Evolutionary conservation across 2,329 filamentous ascomycete species (phyloP).

Genomic region (Teratosphaeria zuluensis): DNA sequence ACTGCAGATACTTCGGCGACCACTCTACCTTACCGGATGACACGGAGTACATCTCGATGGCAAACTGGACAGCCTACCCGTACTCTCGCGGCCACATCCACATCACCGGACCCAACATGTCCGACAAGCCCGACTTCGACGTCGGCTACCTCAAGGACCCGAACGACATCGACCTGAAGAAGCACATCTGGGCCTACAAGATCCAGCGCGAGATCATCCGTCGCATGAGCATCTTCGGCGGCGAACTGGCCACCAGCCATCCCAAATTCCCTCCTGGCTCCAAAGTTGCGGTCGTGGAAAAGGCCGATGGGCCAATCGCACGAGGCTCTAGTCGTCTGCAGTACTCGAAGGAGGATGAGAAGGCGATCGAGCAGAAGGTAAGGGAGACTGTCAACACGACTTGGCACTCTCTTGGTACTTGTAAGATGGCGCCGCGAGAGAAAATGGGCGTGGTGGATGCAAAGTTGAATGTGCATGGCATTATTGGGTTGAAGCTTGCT

Average conservation of each 20-base stretch:
- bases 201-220: constrained; percentile 52
- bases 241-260: constrained; percentile 30
- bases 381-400: constrained; percentile 32
- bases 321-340: constrained; percentile 43
- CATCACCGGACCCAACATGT: constrained; percentile 40
- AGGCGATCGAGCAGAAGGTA: constrained; percentile 33
- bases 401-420: constrained; percentile 34
- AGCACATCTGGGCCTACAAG: constrained; percentile 56
- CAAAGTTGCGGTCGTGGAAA: constrained; percentile 35
- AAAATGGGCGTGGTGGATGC: constrained; percentile 32
- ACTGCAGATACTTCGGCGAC: constrained; percentile 20
- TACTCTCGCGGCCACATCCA: constrained; percentile 53
- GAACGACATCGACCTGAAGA: constrained; percentile 49
- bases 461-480: constrained; percentile 31
- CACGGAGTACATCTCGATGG: constrained; percentile 44
- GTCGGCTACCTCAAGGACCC: constrained; percentile 47
- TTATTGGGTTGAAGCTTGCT: constrained; percentile 32
- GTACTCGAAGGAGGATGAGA: constrained; percentile 27
- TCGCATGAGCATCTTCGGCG: constrained; percentile 43
- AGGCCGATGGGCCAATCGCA: constrained; percentile 21
- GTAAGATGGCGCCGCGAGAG: constrained; percentile 29
- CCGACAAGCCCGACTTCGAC: constrained; percentile 45
- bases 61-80: constrained; percentile 49
- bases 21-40: constrained; percentile 25
- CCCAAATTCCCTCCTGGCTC: constrained; percentile 30